These are phyloP conservation scores for Salicornia ramosissima DNA, from an alignment of 148 eudicot species.

Conservation along the genomic window DNA sequence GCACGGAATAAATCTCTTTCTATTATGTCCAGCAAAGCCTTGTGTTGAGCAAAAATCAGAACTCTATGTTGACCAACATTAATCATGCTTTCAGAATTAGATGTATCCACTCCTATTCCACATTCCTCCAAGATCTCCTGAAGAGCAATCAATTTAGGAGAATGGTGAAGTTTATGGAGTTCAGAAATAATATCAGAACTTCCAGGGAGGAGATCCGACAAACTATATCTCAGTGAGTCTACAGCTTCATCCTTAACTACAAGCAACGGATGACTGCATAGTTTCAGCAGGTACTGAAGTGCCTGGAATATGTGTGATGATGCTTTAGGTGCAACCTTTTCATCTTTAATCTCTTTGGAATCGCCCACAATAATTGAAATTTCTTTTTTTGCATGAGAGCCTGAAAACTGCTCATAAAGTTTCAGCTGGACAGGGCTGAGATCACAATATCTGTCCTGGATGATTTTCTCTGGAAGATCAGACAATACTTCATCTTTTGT, in stretches of 20 bases:
- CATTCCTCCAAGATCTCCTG: conserved; percentile 97
- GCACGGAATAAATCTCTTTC: conserved; percentile 80
- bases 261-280: conserved; percentile 96
- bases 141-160: conserved; percentile 96
- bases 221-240: conserved; percentile 46
- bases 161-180: conserved; percentile 84
- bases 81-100: conserved; percentile 64
- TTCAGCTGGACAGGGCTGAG: conserved; percentile 86
- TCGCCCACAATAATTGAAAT: conserved; percentile 76
- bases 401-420: conserved; percentile 89
- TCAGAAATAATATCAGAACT: conserved; percentile 55
- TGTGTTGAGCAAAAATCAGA: conserved; percentile 96
- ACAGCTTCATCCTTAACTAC: conserved; percentile 70
- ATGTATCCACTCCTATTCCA: conserved; percentile 83
- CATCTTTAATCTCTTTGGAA: conserved; percentile 47
- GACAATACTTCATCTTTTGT: conserved; percentile 96
- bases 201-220: conserved; percentile 56
- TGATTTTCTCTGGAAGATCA: conserved; percentile 98
- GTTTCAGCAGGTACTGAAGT: conserved; percentile 88
- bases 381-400: conserved; percentile 79
- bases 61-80: conserved; percentile 94
- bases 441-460: conserved; percentile 98
- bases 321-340: conserved; percentile 54
- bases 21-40: conserved; percentile 87
- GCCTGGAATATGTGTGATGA: conserved; percentile 96